Evolutionary conservation across 352 stramenopile species (phyloP).

Genomic region (Blastocystis sp.): DNA sequence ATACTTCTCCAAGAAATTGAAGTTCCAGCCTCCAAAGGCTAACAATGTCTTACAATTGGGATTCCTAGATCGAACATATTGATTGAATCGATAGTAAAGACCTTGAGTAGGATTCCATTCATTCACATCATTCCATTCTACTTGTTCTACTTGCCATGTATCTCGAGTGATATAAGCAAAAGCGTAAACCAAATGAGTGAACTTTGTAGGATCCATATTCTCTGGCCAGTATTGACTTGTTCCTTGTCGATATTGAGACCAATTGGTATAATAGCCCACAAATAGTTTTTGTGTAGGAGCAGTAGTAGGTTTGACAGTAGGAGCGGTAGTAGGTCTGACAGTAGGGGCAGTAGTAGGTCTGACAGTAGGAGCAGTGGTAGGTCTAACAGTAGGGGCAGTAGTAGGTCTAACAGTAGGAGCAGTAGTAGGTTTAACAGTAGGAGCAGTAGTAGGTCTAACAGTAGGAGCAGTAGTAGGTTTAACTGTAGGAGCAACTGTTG

Average conservation of each 20-base stretch:
- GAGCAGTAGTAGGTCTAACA: background rate
- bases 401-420: slow-evolving; percentile 25
- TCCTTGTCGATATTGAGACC: slow-evolving; percentile 36
- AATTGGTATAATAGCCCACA: slow-evolving; percentile 51
- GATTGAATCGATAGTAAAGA: slow-evolving; percentile 51
- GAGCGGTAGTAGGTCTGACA: slow-evolving; percentile 7
- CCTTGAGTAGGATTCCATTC: slow-evolving; percentile 34
- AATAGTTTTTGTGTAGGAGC: background rate
- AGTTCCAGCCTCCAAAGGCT: slow-evolving; percentile 53
- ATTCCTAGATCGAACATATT: slow-evolving; percentile 2
- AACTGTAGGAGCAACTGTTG: background rate
- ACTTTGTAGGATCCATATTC: slow-evolving; percentile 41
- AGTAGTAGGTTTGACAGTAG: slow-evolving; percentile 8
- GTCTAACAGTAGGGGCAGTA: background rate
- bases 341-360: slow-evolving; percentile 24
- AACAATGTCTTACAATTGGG: slow-evolving; percentile 48
- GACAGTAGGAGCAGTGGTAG: slow-evolving; percentile 19
- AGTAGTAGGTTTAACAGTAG: slow-evolving; percentile 17
- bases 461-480: slow-evolving; percentile 18
- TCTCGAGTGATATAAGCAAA: slow-evolving; percentile 42
- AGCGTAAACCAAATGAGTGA: slow-evolving; percentile 26
- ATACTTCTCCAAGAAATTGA: slow-evolving; percentile 51
- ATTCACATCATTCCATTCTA: slow-evolving; percentile 57
- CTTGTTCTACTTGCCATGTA: slow-evolving; percentile 41
- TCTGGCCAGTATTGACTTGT: slow-evolving; percentile 37